Percentiles rank a stretch among this genome's conserved stretches.
Evolutionary conservation across 2,329 filamentous ascomycete genomes (phyloP).

Genomic region (Harringtonia aguacate): DNA sequence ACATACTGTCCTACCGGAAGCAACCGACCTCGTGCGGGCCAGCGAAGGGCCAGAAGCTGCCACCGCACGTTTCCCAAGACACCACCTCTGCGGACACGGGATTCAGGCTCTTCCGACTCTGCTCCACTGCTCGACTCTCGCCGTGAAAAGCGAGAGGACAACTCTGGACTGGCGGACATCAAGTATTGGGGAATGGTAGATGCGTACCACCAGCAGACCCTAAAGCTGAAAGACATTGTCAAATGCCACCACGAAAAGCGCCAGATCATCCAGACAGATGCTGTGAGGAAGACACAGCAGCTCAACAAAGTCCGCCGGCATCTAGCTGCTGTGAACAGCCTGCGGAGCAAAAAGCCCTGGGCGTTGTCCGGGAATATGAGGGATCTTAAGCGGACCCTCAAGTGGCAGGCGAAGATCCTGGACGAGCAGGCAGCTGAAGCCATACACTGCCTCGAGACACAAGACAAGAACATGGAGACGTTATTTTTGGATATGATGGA

Average conservation of each 20-base stretch:
- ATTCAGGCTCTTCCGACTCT: not conserved
- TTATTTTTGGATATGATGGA: not conserved
- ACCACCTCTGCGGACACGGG: too few species aligned
- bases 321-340: not conserved
- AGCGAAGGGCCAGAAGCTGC: too few species aligned
- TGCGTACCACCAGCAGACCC: conserved; percentile 1
- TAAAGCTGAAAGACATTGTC: not conserved
- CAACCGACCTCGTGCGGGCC: too few species aligned
- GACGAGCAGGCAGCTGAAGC: not conserved
- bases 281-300: not conserved
- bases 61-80: too few species aligned
- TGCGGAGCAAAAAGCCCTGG: not conserved
- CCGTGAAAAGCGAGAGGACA: not conserved
- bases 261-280: not conserved
- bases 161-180: not conserved
- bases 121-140: not conserved
- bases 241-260: not conserved
- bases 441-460: not conserved
- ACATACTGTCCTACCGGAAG: too few species aligned
- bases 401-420: not conserved
- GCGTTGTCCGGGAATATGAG: not conserved
- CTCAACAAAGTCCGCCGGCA: not conserved
- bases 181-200: not conserved
- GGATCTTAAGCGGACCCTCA: not conserved
- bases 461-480: not conserved